These are phyloP conservation scores for Fusarium nodosum DNA, from an alignment of 2,329 filamentous ascomycete species.

Conservation along the genomic window DNA sequence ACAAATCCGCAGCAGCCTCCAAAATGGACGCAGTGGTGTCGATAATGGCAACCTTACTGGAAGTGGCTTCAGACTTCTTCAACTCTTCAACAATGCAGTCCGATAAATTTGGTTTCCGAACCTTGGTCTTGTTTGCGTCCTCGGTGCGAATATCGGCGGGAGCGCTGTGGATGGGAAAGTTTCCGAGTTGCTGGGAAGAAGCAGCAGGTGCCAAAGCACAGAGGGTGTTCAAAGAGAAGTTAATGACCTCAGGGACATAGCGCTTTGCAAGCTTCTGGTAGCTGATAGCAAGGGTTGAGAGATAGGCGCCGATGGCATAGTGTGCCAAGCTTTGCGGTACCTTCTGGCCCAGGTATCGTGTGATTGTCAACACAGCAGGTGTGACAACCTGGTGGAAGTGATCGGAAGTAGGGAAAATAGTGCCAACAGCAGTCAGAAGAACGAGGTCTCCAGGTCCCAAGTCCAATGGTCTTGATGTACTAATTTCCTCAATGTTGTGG, in stretches of 20 bases:
- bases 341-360: constrained; percentile 84
- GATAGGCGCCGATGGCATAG: constrained; percentile 79
- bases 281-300: constrained; percentile 82
- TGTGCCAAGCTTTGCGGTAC: constrained; percentile 75
- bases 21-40: constrained; percentile 75
- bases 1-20: constrained; percentile 76
- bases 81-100: constrained; percentile 64
- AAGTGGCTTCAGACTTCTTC: constrained; percentile 53
- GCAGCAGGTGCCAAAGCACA: constrained; percentile 73
- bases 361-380: constrained; percentile 87
- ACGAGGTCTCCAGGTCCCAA: constrained; percentile 79
- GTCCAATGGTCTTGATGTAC: constrained; percentile 62
- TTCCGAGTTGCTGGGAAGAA: constrained; percentile 61
- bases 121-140: constrained; percentile 55
- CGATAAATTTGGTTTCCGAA: constrained; percentile 69
- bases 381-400: constrained; percentile 97
- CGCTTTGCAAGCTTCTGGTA: constrained; percentile 88
- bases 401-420: constrained; percentile 93
- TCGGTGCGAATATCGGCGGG: constrained; percentile 65
- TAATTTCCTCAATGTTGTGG: constrained; percentile 73
- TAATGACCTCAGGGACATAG: constrained; percentile 89
- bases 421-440: constrained; percentile 84
- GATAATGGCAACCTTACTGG: constrained; percentile 70
- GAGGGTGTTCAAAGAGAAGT: constrained; percentile 83
- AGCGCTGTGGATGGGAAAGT: constrained; percentile 73